These are phyloP conservation scores for Populus hybrid DNA, from an alignment of 441 rosid genomes.

Conservation along the genomic window DNA sequence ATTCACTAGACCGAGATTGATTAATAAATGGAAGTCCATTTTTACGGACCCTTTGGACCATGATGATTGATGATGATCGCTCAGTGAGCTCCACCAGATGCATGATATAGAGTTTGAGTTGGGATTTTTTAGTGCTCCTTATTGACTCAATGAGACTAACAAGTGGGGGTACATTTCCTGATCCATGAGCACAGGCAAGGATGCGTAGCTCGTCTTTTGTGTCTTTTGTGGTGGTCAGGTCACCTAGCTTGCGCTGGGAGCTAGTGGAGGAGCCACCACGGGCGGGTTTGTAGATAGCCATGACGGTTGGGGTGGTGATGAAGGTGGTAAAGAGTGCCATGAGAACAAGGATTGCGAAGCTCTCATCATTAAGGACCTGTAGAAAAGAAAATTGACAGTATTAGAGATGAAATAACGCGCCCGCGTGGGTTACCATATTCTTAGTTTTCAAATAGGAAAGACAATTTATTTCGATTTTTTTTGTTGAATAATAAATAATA, in stretches of 20 bases:
- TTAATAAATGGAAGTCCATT: conserved; percentile 40
- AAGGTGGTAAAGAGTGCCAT: conserved; percentile 53
- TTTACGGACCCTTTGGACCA: conserved; percentile 43
- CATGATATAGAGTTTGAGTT: conserved; percentile 31
- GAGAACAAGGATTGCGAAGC: conserved; percentile 44
- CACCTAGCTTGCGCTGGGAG: conserved; percentile 5
- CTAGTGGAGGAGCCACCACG: neutral
- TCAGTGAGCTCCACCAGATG: conserved; percentile 39
- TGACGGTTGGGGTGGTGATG: conserved; percentile 42
- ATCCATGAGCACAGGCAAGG: conserved; percentile 36
- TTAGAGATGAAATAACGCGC: too few species aligned
- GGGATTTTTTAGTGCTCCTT: conserved; percentile 15
- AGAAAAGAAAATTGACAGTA: neutral
- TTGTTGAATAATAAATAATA: too few species aligned
- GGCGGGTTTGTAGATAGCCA: conserved; percentile 40
- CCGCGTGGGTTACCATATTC: too few species aligned
- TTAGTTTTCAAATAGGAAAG: too few species aligned
- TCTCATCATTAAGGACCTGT: conserved; percentile 50
- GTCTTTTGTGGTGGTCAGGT: neutral
- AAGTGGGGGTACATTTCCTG: conserved; percentile 31
- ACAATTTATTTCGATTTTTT: too few species aligned
- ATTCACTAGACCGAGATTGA: conserved; percentile 15
- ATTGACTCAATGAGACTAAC: conserved; percentile 31
- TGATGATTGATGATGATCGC: conserved; percentile 40
- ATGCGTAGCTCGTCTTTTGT: conserved; percentile 28